Evolutionary conservation across 2,329 filamentous ascomycete species (phyloP), one percentile per base, ranked within the genome.

Genomic region (Xylariales sp.): DNA sequence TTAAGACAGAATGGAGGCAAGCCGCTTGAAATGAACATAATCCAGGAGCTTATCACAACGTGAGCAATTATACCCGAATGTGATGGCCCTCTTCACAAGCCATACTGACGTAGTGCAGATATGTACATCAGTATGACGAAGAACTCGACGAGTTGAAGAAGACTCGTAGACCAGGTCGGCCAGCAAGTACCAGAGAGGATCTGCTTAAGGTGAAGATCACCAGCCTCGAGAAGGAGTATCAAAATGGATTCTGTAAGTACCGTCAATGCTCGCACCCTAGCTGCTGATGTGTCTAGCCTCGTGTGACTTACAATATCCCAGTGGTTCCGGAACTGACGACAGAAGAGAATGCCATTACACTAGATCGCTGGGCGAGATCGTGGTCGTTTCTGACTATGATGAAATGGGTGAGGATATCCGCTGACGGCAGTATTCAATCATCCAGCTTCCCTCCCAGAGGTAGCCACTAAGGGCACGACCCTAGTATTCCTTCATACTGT

Each of bases 351-450:
- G 65, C 86, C 38, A 64, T 73, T 43, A 73, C 77, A 50, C 64
- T 97, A 29, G 74, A 79, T 48, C 71, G 73, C 16, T 97, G 89
- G 88, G 85, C 88, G 49, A 86, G 86, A 4, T 78, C 86, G 19
- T 97, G 91, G 91, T 75, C 86, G 7, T 84, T 84, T 53, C 73
- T 96, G 47, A 79, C 82, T 24, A 83, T 76, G 7, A 61, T 96
- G 51, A 79, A 82, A 45, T 97, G 90, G 74, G 73, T 88, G 46
- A 82, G 88, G 46, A 70, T 96, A 42, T 76, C 76, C 4, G 79
- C 74, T 43, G 71, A 76, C 21, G 88, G 88, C 4, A 68, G 62
- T 10, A 73, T 81, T 47, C 76, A 80, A 54, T 67, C 80, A n/a
- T 84, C 86, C 18, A 84, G 73, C 46, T 95, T 95, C 57, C 91